Evolutionary conservation across 2,329 filamentous ascomycete genomes (phyloP).

Genomic region (Beauveria varroae): DNA sequence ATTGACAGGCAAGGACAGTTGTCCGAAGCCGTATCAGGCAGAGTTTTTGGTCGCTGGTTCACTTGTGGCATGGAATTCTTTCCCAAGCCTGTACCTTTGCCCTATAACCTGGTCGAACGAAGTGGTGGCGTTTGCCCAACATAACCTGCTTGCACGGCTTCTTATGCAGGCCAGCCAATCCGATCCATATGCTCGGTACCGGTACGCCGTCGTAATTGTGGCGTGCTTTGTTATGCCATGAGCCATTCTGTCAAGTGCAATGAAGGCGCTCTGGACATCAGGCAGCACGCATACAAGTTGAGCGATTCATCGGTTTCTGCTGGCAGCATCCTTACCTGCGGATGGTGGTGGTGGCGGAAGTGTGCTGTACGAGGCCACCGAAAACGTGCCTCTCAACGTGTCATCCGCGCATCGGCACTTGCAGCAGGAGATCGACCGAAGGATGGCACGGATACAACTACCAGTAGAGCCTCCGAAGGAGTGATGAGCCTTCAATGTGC

Average conservation of each 20-base stretch:
- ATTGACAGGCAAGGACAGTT: background rate
- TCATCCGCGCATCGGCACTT: slow-evolving; percentile 8
- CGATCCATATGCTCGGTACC: background rate
- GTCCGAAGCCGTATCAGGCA: background rate
- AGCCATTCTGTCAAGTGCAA: background rate
- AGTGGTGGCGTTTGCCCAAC: background rate
- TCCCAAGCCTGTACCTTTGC: background rate
- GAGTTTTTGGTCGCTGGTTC: no score
- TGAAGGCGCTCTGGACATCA: background rate
- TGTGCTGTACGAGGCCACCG: slow-evolving; percentile 2
- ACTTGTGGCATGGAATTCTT: background rate
- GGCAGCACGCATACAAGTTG: background rate
- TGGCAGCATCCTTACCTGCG: background rate
- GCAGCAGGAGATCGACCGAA: slow-evolving; percentile 4
- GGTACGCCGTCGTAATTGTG: slow-evolving; percentile 1
- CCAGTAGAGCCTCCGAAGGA: background rate
- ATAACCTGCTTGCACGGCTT: background rate
- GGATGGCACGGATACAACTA: background rate
- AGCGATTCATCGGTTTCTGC: background rate
- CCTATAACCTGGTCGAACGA: background rate
- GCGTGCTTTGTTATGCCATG: background rate
- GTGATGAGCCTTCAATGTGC: background rate
- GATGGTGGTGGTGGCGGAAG: background rate
- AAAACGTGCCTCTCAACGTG: slow-evolving; percentile 6
- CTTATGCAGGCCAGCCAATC: background rate